Base-by-base conservation (phyloP, 2,329 filamentous ascomycete species). In the Eutypella sp. region DNA sequence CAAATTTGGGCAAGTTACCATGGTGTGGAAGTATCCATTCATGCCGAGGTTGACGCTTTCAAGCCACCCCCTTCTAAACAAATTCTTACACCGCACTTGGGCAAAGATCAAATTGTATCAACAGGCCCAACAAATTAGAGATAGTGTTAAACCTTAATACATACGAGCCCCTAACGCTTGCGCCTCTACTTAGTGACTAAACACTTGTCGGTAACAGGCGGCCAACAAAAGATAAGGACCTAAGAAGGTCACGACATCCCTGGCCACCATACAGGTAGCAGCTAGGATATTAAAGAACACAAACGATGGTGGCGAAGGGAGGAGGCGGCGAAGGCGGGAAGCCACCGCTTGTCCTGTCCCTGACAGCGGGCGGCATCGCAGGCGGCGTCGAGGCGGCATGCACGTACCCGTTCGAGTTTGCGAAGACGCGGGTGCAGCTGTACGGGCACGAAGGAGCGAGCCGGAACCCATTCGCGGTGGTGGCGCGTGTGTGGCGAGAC, bases 371-470 rank as follows among this genome's bases (percentile, higher is more conserved):
- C 42, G 61, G 61, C 16, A 60, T 61, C 33, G 61, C 61, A 29
- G 61, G 61, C 23, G 61, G 60, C 33, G 49, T 64, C 41, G 60
- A 63, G 43, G 57, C 61, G 5, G 59, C 60, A 15, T 62, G 58
- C 51, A 64, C 61, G 33, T 82, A 83, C 60, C 80, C 80, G 4
- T 76, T 83, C 59, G 81, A 83, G 57, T 84, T 82, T 53, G 79
- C 80, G 38, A 84, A 84, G 61, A 83, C 79, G 1, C 69, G 78
- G 45, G 76, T 81, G 25, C 77, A 82, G 55, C 65, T 80, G 16
- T 72, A 64, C 47, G 57, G 66, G 34, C 66, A 58, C 49, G 57
- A 49, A 56, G 71, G 57, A 16, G 44, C 74, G 1, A 39, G 36
- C 36, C 64, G 67, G 33, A 82, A 82, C 50, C 79, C 79, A 0